These are phyloP conservation scores for Bothriochloa decipiens DNA, from an alignment of 176 grass and related monocot genomes.

Conservation along the genomic window DNA sequence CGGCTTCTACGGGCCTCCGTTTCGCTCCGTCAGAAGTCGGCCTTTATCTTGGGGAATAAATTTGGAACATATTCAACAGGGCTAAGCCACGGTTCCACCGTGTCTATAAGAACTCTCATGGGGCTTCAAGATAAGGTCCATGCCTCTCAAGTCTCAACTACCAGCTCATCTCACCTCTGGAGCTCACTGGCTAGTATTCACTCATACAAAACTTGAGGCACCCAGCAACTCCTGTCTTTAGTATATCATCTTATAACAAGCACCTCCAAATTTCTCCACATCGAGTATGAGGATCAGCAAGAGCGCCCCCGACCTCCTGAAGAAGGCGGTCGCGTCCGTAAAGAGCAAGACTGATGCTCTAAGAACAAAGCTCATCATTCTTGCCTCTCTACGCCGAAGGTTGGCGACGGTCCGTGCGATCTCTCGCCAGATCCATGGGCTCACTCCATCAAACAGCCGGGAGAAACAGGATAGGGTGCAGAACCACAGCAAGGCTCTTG, in stretches of 20 bases:
- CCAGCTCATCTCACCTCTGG: not conserved
- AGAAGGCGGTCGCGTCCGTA: conserved; percentile 52
- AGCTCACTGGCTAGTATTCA: not conserved
- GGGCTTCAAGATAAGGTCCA: conserved; percentile 50
- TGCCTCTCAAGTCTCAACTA: conserved; percentile 35
- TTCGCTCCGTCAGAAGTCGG: too few relatives aligned
- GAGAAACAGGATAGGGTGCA: conserved; percentile 2
- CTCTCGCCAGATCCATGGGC: conserved; percentile 64
- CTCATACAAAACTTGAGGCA: conserved; percentile 26
- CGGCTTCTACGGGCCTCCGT: too few relatives aligned
- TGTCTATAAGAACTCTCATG: conserved; percentile 61
- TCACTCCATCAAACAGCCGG: not conserved
- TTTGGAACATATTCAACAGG: too few relatives aligned
- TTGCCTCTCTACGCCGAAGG: conserved; percentile 52
- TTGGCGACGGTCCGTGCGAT: conserved; percentile 42
- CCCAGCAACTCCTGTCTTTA: not conserved
- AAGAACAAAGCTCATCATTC: conserved; percentile 58
- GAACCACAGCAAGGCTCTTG: conserved; percentile 40
- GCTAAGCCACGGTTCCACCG: not conserved
- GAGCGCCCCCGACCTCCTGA: conserved; percentile 58
- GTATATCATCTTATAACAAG: conserved; percentile 10
- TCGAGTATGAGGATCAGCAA: conserved; percentile 64
- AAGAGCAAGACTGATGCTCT: conserved; percentile 62
- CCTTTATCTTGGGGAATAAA: too few relatives aligned
- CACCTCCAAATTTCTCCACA: not conserved